Conservation (phyloP, 768 basidiomycete species). For the Termitomyces sp. region DNA sequence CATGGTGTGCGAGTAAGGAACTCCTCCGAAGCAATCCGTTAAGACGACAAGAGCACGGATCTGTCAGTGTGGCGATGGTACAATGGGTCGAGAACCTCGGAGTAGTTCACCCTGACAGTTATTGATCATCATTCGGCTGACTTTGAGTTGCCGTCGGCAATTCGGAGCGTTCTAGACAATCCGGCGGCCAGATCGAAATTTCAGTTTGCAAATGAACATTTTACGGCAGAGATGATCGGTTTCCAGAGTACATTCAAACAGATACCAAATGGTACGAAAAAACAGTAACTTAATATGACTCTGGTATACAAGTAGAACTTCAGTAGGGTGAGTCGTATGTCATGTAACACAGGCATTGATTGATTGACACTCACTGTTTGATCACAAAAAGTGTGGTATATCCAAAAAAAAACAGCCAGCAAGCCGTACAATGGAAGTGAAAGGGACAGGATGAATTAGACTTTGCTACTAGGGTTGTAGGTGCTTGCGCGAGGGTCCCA, state of each 20-base stretch:
- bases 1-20: neutral
- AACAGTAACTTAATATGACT: neutral
- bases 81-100: neutral
- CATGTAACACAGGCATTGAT: neutral
- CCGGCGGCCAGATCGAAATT: neutral
- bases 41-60: too few relatives aligned
- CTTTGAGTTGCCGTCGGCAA: neutral
- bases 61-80: too few relatives aligned
- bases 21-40: neutral
- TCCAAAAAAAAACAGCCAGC: constrained; percentile 3
- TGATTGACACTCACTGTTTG: neutral
- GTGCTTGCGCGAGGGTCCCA: constrained; percentile 45
- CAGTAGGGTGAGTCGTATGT: neutral
- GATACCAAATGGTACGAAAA: neutral
- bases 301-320: neutral
- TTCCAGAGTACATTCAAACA: too few relatives aligned
- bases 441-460: neutral
- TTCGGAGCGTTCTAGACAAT: neutral
- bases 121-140: too few relatives aligned
- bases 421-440: constrained; percentile 3
- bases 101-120: neutral
- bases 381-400: too few relatives aligned
- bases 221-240: too few relatives aligned
- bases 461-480: constrained; percentile 21
- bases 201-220: neutral